Conservation (phyloP, 495 filamentous ascomycete species). For the Xylaria venustula region DNA sequence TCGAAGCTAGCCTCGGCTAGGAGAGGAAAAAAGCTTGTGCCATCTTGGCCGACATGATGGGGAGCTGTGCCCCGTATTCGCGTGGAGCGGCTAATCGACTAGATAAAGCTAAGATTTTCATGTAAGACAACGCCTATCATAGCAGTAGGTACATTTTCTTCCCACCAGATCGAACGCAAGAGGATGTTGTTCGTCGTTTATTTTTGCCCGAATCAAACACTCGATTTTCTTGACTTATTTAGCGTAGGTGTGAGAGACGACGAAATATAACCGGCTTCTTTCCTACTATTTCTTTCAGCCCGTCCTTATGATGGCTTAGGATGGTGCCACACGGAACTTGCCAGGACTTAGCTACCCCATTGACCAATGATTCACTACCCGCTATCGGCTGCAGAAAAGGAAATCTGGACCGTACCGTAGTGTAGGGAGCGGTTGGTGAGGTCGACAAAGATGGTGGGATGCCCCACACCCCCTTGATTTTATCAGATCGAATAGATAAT, state of each 20-base stretch:
- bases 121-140: too few species aligned
- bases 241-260: too few species aligned
- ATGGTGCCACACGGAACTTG: neutral
- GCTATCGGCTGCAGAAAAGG: slow-evolving; percentile 1
- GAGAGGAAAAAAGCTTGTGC: slow-evolving; percentile 7
- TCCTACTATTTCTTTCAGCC: neutral
- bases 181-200: too few species aligned
- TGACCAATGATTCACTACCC: neutral
- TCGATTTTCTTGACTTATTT: neutral
- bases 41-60: neutral
- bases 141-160: too few species aligned
- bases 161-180: too few species aligned
- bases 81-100: neutral
- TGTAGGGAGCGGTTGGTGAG: neutral
- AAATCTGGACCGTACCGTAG: neutral
- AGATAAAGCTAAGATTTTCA: neutral
- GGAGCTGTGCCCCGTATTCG: neutral
- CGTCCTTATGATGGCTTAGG: neutral
- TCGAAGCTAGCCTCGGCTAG: too few species aligned
- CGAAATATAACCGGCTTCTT: too few species aligned
- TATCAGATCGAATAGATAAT: slow-evolving; percentile 20
- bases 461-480: slow-evolving; percentile 12
- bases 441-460: neutral
- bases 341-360: neutral
- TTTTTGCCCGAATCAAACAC: too few species aligned